Evolutionary conservation across 2,329 filamentous ascomycete species (phyloP).

Genomic region (Fonsecaea pedrosoi): DNA sequence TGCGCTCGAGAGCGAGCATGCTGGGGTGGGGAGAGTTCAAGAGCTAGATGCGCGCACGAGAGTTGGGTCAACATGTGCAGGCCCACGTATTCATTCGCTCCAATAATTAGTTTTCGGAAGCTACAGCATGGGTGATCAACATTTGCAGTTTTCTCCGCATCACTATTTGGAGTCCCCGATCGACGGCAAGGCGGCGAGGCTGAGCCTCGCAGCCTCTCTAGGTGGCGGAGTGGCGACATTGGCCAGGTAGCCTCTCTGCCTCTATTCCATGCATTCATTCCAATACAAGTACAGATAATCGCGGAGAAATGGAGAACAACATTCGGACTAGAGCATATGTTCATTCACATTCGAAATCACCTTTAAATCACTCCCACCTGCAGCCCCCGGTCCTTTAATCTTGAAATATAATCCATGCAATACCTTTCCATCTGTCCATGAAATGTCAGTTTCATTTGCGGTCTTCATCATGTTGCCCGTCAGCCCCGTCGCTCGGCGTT

Average conservation of each 20-base stretch:
- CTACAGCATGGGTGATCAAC: neutral
- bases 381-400: neutral
- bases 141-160: slow-evolving; percentile 17
- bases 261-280: neutral
- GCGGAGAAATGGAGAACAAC: neutral
- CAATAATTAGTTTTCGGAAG: neutral
- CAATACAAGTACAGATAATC: neutral
- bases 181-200: slow-evolving; percentile 5
- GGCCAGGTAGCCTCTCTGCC: neutral
- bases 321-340: too few relatives aligned
- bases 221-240: neutral
- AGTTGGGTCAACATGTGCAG: neutral
- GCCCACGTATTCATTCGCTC: neutral
- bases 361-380: too few relatives aligned
- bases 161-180: neutral
- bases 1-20: slow-evolving; percentile 32
- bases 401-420: neutral
- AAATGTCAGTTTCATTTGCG: neutral
- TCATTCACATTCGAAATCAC: neutral
- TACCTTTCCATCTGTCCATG: neutral
- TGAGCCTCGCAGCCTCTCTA: neutral
- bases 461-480: neutral
- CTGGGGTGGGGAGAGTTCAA: neutral
- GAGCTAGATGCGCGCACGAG: neutral
- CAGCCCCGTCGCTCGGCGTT: neutral